A percentile compares a stretch with the other conserved stretches of the same genome.
These are phyloP conservation scores for Cicer chorassanicum DNA, from an alignment of 306 rosid genomes.

Conservation along the genomic window DNA sequence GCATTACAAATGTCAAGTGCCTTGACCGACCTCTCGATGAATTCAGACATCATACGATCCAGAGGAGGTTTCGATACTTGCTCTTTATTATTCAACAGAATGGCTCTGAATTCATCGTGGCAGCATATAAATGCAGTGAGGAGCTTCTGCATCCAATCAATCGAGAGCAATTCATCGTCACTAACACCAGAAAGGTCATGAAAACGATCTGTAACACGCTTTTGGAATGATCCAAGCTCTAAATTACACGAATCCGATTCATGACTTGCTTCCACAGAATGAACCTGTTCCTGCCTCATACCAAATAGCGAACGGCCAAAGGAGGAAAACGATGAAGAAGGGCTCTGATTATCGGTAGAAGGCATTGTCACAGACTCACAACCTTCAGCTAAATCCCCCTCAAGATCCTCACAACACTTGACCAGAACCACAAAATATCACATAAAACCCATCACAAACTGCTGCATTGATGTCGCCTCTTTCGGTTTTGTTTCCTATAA, in stretches of 20 bases:
- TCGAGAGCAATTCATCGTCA: conserved; percentile 71
- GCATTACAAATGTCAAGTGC: conserved; percentile 87
- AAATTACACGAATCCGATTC: conserved; percentile 58
- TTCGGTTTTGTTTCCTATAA: conserved; percentile 34
- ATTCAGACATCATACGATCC: conserved; percentile 65
- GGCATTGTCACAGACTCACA: conserved; percentile 58
- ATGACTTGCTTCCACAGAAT: conserved; percentile 59
- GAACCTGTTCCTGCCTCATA: conserved; percentile 66
- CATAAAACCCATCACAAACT: conserved; percentile 50
- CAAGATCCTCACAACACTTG: conserved; percentile 34
- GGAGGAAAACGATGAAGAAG: conserved; percentile 63
- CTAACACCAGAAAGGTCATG: conserved; percentile 57
- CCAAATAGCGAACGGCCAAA: conserved; percentile 71
- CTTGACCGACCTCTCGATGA: conserved; percentile 74
- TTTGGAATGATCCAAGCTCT: conserved; percentile 66
- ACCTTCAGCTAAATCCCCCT: conserved; percentile 38
- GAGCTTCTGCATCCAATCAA: conserved; percentile 71
- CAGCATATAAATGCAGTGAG: conserved; percentile 59
- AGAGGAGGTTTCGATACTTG: conserved; percentile 63
- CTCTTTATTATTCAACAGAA: conserved; percentile 61
- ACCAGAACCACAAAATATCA: conserved; percentile 46
- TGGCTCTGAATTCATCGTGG: conserved; percentile 64
- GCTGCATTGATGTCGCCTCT: conserved; percentile 44
- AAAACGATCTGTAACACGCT: conserved; percentile 60
- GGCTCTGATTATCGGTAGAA: conserved; percentile 56